phyloP scores from a whole-genome alignment of 768 basidiomycete genomes.

The Kwoniella sp. region DNA sequence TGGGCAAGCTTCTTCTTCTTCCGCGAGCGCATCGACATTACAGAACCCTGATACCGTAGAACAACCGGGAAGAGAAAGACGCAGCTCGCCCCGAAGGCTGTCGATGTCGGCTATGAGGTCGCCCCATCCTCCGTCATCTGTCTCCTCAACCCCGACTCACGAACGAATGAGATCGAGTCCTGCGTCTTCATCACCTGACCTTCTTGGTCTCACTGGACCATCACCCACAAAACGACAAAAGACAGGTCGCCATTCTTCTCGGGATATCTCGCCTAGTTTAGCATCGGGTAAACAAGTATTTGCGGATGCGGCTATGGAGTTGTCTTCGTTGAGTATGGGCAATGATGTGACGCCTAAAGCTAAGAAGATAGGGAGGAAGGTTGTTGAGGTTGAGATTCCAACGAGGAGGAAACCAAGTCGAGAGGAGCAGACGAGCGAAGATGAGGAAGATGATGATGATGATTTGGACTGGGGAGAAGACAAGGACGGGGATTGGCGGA shows the following conservation, averaged over 20 bases:
- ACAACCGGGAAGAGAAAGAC: background rate
- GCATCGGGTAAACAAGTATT: constrained; percentile 2
- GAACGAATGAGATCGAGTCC: constrained; percentile 24
- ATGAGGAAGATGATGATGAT: constrained; percentile 38
- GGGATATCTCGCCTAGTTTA: constrained; percentile 22
- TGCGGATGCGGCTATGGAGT: constrained; percentile 9
- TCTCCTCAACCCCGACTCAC: constrained; percentile 35
- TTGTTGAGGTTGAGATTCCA: constrained; percentile 22
- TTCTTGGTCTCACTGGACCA: constrained; percentile 22
- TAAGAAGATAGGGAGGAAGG: constrained; percentile 2
- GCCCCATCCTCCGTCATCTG: constrained; percentile 22
- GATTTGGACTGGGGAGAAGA: constrained; percentile 43
- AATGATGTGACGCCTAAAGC: constrained; percentile 13
- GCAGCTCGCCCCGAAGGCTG: constrained; percentile 2
- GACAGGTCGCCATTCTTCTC: background rate
- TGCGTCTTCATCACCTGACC: constrained; percentile 36
- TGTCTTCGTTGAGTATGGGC: constrained; percentile 13
- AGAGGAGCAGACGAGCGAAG: constrained; percentile 17
- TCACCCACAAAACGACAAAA: constrained; percentile 41
- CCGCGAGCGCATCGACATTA: background rate
- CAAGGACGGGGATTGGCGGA: constrained; percentile 46
- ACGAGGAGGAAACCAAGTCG: constrained; percentile 4
- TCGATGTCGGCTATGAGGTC: constrained; percentile 20
- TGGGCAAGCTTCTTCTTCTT: background rate
- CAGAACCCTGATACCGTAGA: background rate